Evolutionary conservation across 2,329 filamentous ascomycete species (phyloP).

Genomic region (Hypoxylon sp.): DNA sequence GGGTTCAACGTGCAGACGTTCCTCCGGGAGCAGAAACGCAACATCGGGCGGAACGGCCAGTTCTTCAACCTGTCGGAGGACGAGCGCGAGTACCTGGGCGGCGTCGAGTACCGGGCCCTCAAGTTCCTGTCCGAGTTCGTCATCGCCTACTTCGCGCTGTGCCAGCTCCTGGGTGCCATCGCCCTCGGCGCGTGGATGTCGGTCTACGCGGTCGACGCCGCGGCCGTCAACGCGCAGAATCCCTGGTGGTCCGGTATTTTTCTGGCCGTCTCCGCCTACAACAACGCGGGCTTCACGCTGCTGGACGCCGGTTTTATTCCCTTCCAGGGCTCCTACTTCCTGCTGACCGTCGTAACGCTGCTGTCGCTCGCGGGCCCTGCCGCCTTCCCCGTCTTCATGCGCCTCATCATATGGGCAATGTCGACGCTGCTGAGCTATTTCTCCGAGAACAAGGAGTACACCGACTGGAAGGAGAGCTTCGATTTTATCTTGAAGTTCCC

Average conservation of each 20-base stretch:
- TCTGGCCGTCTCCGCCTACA: slow-evolving; percentile 67
- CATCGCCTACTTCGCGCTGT: slow-evolving; percentile 63
- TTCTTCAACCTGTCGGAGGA: slow-evolving; percentile 61
- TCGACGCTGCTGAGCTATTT: slow-evolving; percentile 47
- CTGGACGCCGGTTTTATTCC: slow-evolving; percentile 65
- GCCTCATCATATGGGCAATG: slow-evolving; percentile 60
- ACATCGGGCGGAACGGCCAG: slow-evolving; percentile 59
- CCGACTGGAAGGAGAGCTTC: slow-evolving; percentile 52
- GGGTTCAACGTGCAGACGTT: slow-evolving; percentile 49
- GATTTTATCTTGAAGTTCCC: slow-evolving; percentile 55
- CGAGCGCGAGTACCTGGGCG: slow-evolving; percentile 63
- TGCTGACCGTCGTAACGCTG: slow-evolving; percentile 47
- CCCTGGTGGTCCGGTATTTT: slow-evolving; percentile 69
- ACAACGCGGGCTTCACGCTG: slow-evolving; percentile 68
- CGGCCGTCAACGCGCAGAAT: slow-evolving; percentile 54
- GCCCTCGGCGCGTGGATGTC: slow-evolving; percentile 64
- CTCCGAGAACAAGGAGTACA: slow-evolving; percentile 45
- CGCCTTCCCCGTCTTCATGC: slow-evolving; percentile 63
- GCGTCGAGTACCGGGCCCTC: slow-evolving; percentile 65
- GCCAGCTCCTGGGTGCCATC: slow-evolving; percentile 70
- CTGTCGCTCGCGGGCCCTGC: slow-evolving; percentile 62
- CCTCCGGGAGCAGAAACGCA: slow-evolving; percentile 44
- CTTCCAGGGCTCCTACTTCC: slow-evolving; percentile 57
- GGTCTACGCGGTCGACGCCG: slow-evolving; percentile 57
- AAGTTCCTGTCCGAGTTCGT: slow-evolving; percentile 62